These are phyloP conservation scores for Selenicereus undatus DNA, from an alignment of 148 eudicot species.

Conservation along the genomic window DNA sequence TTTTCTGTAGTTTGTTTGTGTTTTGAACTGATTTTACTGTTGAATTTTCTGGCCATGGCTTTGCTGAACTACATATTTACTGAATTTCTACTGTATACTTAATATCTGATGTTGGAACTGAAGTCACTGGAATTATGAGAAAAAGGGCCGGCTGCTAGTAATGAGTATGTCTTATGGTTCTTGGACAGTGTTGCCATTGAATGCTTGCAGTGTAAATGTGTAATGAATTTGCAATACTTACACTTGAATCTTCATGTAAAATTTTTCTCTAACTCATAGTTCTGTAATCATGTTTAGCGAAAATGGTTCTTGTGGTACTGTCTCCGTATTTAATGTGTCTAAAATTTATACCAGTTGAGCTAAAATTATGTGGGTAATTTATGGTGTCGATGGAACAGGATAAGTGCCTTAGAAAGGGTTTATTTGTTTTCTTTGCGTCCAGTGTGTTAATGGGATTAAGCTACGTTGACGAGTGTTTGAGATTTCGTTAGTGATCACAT, in stretches of 20 bases:
- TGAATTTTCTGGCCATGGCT: neutral
- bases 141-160: neutral
- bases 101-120: neutral
- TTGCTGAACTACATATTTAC: neutral
- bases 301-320: neutral
- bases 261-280: neutral
- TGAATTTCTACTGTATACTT: no score
- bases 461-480: neutral
- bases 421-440: neutral
- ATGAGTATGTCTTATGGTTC: neutral
- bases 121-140: neutral
- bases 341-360: neutral
- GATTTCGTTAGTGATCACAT: neutral
- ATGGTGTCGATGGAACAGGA: neutral
- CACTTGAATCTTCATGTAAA: neutral
- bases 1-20: neutral
- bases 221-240: neutral
- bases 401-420: neutral
- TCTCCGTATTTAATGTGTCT: neutral
- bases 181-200: neutral
- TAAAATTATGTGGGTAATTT: no score
- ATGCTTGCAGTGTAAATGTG: conserved; percentile 26
- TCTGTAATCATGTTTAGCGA: neutral
- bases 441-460: neutral
- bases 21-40: neutral